Evolutionary conservation across 2,329 filamentous ascomycete species (phyloP).

Genomic region (Albophoma yamanashiensis): DNA sequence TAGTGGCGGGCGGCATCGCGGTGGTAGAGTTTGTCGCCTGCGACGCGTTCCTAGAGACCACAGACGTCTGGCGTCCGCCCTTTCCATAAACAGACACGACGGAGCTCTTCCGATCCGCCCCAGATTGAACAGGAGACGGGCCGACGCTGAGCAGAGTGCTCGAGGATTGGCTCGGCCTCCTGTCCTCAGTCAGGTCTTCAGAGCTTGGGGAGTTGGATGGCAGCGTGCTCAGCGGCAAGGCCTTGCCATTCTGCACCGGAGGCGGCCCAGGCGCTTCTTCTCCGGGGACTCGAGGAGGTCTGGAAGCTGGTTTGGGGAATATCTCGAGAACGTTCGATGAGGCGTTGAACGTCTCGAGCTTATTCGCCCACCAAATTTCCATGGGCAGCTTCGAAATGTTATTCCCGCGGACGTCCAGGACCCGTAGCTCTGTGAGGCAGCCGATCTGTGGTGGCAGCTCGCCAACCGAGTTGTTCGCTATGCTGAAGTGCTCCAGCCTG

Average conservation of each 20-base stretch:
- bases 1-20: conserved; percentile 40
- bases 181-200: conserved; percentile 61
- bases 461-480: conserved; percentile 82
- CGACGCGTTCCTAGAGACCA: conserved; percentile 55
- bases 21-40: conserved; percentile 32
- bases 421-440: conserved; percentile 70
- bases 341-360: conserved; percentile 83
- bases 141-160: conserved; percentile 65
- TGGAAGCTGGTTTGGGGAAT: conserved; percentile 78
- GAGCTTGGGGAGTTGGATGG: conserved; percentile 54
- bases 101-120: conserved; percentile 65
- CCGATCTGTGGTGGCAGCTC: conserved; percentile 82
- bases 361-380: conserved; percentile 93
- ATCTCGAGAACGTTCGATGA: conserved; percentile 87
- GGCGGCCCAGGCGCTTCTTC: conserved; percentile 29
- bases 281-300: conserved; percentile 50
- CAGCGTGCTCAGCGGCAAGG: conserved; percentile 28
- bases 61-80: conserved; percentile 74
- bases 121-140: conserved; percentile 54
- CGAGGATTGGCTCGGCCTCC: conserved; percentile 79
- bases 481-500: conserved; percentile 82
- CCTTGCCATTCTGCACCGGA: conserved; percentile 26
- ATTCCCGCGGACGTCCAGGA: conserved; percentile 85
- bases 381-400: conserved; percentile 81
- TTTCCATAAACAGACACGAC: conserved; percentile 72